Percentiles rank a stretch among this genome's conserved stretches.
phyloP scores from a whole-genome alignment of 306 rosid genomes.

The Cucurbita moschata region DNA sequence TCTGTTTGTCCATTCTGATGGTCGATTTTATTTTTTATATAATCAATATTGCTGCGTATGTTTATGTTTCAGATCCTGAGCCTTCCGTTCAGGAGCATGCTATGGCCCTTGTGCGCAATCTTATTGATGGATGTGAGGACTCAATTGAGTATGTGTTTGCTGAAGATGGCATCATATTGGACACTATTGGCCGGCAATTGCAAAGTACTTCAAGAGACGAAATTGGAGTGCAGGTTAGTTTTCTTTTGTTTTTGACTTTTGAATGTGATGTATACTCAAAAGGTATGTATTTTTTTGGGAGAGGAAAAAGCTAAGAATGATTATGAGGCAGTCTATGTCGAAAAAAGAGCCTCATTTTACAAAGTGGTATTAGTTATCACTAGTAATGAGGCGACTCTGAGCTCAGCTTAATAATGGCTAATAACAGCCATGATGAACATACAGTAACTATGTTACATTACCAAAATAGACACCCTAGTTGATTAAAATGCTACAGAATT shows the following conservation, averaged over 20 bases:
- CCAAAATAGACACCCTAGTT: not conserved
- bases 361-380: not conserved
- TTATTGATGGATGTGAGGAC: slow-evolving; percentile 67
- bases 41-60: slow-evolving; percentile 7
- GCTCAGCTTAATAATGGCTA: not conserved
- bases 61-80: slow-evolving; percentile 59
- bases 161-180: slow-evolving; percentile 60
- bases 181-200: slow-evolving; percentile 68
- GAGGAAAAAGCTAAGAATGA: not conserved
- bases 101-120: slow-evolving; percentile 74
- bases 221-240: slow-evolving; percentile 68
- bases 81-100: slow-evolving; percentile 75
- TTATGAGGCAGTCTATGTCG: not conserved
- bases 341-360: not conserved
- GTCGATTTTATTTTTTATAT: slow-evolving; percentile 4
- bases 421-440: not conserved
- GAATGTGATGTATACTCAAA: not conserved
- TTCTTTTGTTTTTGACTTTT: slow-evolving; percentile 1
- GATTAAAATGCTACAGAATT: not conserved
- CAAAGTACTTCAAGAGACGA: slow-evolving; percentile 45
- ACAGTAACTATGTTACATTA: not conserved
- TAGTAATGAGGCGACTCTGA: not conserved
- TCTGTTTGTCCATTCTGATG: not conserved
- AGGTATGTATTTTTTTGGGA: not conserved
- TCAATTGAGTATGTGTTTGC: slow-evolving; percentile 52